Evolutionary conservation across 2,329 filamentous ascomycete genomes (phyloP).

Genomic region (Talaromyces verruculosus): DNA sequence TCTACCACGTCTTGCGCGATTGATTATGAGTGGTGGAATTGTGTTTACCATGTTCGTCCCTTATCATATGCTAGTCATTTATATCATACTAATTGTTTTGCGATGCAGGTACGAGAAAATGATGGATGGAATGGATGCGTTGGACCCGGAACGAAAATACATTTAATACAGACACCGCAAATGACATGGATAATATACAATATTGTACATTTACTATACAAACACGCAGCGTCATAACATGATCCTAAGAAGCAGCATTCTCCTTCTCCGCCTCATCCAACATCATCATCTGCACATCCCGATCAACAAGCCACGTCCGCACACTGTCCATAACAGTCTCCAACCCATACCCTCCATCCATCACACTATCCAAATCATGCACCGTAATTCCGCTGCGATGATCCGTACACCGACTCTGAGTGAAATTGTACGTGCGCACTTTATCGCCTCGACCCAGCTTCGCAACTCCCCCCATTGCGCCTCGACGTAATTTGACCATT

Average conservation of each 20-base stretch:
- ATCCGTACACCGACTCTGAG: conserved; percentile 80
- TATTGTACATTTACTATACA: conserved; percentile 21
- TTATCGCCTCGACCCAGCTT: conserved; percentile 90
- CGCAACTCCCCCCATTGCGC: conserved; percentile 72
- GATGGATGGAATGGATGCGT: conserved; percentile 76
- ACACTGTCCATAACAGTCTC: conserved; percentile 77
- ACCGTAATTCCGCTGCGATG: conserved; percentile 79
- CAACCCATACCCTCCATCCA: conserved; percentile 70
- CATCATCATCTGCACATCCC: conserved; percentile 71
- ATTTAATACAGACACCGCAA: conserved; percentile 53
- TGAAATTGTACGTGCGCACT: conserved; percentile 85
- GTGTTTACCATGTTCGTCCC: conserved; percentile 81
- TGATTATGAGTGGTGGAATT: conserved; percentile 91
- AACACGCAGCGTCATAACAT: conserved; percentile 12
- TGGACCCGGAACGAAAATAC: conserved; percentile 83
- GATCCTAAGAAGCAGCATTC: conserved; percentile 18
- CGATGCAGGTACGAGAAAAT: conserved; percentile 76
- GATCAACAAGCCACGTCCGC: conserved; percentile 69
- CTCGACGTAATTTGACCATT: conserved; percentile 69
- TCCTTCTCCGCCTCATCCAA: conserved; percentile 54
- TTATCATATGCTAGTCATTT: not conserved
- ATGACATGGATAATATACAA: conserved; percentile 11
- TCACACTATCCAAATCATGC: conserved; percentile 76
- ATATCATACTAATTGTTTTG: not conserved
- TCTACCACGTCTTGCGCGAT: conserved; percentile 74